phyloP scores from a whole-genome alignment of 805 yeast genomes.

The Starmerella vitae region DNA sequence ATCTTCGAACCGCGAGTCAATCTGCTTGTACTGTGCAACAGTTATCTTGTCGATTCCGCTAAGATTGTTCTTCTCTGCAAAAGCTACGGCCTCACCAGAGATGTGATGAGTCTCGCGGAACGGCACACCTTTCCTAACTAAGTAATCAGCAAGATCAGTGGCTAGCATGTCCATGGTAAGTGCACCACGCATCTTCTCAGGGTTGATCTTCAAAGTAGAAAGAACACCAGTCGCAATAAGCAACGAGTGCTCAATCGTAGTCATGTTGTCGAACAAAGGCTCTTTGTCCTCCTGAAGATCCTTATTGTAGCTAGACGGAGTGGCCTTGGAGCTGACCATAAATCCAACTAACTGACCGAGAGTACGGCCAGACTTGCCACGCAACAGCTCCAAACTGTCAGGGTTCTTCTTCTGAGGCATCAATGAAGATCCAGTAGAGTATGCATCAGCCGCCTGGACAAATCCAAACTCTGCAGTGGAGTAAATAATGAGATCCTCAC shows the following conservation, averaged over 20 bases:
- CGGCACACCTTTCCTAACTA: constrained; percentile 96
- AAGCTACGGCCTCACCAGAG: constrained; percentile 91
- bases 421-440: constrained; percentile 93
- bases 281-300: constrained; percentile 99
- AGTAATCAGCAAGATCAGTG: constrained; percentile 93
- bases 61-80: constrained; percentile 64
- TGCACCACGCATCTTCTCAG: constrained; percentile 68
- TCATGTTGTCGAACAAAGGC: constrained; percentile 84
- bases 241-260: constrained; percentile 86
- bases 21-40: constrained; percentile 60
- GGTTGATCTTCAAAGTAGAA: constrained; percentile 65
- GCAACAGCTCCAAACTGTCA: constrained; percentile 81
- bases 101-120: constrained; percentile 98
- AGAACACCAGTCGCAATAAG: constrained; percentile 93
- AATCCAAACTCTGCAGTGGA: constrained; percentile 97
- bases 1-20: constrained; percentile 64
- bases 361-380: constrained; percentile 96
- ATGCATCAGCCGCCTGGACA: constrained; percentile 86
- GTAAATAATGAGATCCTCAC: constrained; percentile 89
- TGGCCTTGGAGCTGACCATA: constrained; percentile 91
- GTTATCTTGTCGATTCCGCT: constrained; percentile 78
- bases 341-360: constrained; percentile 92
- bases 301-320: constrained; percentile 94
- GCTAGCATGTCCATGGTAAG: constrained; percentile 98
- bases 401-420: constrained; percentile 99